phyloP scores from a whole-genome alignment of 1,284 basidiomycete species.

The Cryptococcus jaspeensis region DNA sequence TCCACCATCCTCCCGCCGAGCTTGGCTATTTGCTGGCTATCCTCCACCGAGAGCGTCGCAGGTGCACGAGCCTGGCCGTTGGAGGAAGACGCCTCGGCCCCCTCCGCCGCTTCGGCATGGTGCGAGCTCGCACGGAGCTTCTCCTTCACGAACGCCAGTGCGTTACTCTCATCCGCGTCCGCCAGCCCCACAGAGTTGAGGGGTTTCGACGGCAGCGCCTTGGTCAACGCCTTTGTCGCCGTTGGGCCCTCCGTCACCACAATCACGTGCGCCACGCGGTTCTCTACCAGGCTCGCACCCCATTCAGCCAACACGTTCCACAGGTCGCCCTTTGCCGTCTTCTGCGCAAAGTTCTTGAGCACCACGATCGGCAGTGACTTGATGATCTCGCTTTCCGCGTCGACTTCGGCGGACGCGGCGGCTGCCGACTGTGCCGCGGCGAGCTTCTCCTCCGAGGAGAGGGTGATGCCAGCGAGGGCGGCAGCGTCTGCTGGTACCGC shows the following conservation, averaged over 20 bases:
- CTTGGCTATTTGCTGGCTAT: slow-evolving; percentile 63
- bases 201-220: slow-evolving; percentile 85
- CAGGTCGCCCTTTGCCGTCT: slow-evolving; percentile 66
- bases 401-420: slow-evolving; percentile 25
- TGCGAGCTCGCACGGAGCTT: slow-evolving; percentile 59
- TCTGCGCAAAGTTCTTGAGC: slow-evolving; percentile 71
- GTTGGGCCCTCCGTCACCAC: slow-evolving; percentile 88
- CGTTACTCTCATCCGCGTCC: slow-evolving; percentile 79
- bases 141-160: slow-evolving; percentile 75
- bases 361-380: slow-evolving; percentile 78
- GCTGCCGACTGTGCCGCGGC: slow-evolving; percentile 3
- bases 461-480: slow-evolving; percentile 22
- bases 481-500: slow-evolving; percentile 24
- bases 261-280: slow-evolving; percentile 86
- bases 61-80: slow-evolving; percentile 44
- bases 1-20: slow-evolving; percentile 80
- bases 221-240: slow-evolving; percentile 76
- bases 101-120: neutral
- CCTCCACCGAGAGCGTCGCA: slow-evolving; percentile 46
- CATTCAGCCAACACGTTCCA: slow-evolving; percentile 77
- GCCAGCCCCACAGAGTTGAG: slow-evolving; percentile 72
- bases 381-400: slow-evolving; percentile 55
- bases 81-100: slow-evolving; percentile 27
- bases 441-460: slow-evolving; percentile 2
- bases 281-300: slow-evolving; percentile 78